Evolutionary conservation across 2,329 filamentous ascomycete species (phyloP).

Genomic region (Aspergillus brasiliensis): DNA sequence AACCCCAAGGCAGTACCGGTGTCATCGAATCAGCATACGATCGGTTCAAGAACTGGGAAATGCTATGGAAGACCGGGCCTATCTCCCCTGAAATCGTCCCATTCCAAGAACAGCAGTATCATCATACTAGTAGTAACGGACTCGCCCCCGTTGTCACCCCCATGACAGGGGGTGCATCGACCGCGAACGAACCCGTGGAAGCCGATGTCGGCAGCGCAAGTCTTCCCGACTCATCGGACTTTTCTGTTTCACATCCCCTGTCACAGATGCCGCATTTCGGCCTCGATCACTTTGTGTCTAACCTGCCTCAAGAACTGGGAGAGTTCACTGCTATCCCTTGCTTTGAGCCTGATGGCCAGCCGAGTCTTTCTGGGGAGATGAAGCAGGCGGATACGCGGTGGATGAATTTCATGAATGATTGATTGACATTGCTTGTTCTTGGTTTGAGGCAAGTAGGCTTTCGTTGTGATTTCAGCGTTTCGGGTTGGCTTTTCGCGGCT

Average conservation of each 20-base stretch:
- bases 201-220: slow-evolving; percentile 24
- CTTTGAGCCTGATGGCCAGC: slow-evolving; percentile 39
- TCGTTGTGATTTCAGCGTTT: slow-evolving; percentile 5
- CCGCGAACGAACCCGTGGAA: slow-evolving; percentile 22
- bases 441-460: background rate
- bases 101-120: slow-evolving; percentile 27
- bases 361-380: slow-evolving; percentile 25
- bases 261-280: slow-evolving; percentile 38
- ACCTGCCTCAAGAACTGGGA: slow-evolving; percentile 43
- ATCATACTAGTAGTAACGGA: slow-evolving; percentile 6
- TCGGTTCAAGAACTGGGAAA: slow-evolving; percentile 56
- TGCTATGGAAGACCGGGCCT: slow-evolving; percentile 49
- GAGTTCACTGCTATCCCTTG: slow-evolving; percentile 45
- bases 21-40: slow-evolving; percentile 53
- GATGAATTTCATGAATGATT: slow-evolving; percentile 40
- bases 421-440: no score
- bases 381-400: slow-evolving; percentile 33
- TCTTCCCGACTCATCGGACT: slow-evolving; percentile 28
- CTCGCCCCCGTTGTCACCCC: slow-evolving; percentile 24
- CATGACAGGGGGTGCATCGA: slow-evolving; percentile 21
- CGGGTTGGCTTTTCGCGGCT: background rate
- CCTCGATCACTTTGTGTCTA: slow-evolving; percentile 44
- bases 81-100: slow-evolving; percentile 36
- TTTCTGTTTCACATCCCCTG: slow-evolving; percentile 32
- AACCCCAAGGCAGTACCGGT: slow-evolving; percentile 33